Evolutionary conservation across 306 rosid species (phyloP), one percentile per base, ranked within the genome.

Genomic region (Psophocarpus tetragonolobus): DNA sequence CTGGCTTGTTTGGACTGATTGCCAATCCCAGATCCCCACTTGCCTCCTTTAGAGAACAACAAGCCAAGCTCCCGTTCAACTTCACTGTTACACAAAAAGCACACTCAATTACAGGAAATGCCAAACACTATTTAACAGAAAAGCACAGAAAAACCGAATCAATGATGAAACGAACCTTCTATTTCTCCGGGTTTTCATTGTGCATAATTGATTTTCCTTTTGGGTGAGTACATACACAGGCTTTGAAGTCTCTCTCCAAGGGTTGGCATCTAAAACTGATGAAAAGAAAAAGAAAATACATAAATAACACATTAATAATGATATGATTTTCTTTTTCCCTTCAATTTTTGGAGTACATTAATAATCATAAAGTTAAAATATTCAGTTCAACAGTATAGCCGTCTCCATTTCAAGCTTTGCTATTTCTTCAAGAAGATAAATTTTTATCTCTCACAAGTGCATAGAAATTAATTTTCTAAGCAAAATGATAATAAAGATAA

Each of bases 151-250:
- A 78, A 17, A 50, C 42, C 12, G 38, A 51, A 71, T 9, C 56
- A 14, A 3, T 5, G 30, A 30, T 30, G 21, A 60, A 30, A n/a
- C 65, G 41, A 11, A 95, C 99, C 97, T 91, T 83, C 85, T 87
- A 82, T 91, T 95, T 87, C 91, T 92, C n/a, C 97, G 88, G 56
- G 97, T 95, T 85, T 92, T 95, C 99, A 95, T 95, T 2, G 99
- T 95, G 82, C 97, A 92, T 82, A 95, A 47, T 77, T 88, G 93
- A 83, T 95, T 95, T 81, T 95, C 94, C 78, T 87, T 88, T 18
- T 90, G 99, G 9, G 99, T 90, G 68, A 95, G 85, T 62, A 95
- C 96, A 74, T 92, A 95, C 35, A 95, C 99, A 36, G 97, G 96
- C 90, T 92, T 95, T 13, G 99, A 88, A 74, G 82, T 61, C 47